Conservation (phyloP, 768 basidiomycete genomes). For the Macrocybe gigantea region DNA sequence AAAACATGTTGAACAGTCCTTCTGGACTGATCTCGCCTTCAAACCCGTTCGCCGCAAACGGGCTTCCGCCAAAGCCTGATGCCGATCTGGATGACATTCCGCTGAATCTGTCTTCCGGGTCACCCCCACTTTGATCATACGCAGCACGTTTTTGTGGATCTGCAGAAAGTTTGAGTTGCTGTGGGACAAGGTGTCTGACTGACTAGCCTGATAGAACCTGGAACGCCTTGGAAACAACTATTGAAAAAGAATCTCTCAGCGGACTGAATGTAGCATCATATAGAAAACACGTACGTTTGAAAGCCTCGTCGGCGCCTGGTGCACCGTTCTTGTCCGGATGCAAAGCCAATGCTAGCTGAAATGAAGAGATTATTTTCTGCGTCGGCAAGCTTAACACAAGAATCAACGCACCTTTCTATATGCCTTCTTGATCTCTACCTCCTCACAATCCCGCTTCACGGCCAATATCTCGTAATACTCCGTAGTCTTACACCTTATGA, state of each 20-base stretch:
- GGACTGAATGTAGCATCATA: slow-evolving; percentile 1
- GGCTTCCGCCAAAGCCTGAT: slow-evolving; percentile 44
- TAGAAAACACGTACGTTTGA: slow-evolving; percentile 68
- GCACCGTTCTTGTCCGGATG: slow-evolving; percentile 96
- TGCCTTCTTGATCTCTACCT: slow-evolving; percentile 85
- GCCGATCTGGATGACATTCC: slow-evolving; percentile 58
- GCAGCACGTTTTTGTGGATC: slow-evolving; percentile 88
- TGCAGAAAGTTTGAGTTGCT: slow-evolving; percentile 14
- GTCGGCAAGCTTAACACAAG: background rate
- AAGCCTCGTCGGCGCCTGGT: slow-evolving; percentile 97
- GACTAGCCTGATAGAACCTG: slow-evolving; percentile 77
- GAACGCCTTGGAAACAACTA: slow-evolving; percentile 98
- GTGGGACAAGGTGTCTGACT: background rate
- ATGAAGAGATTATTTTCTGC: no score
- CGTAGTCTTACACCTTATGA: slow-evolving; percentile 79
- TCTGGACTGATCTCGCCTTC: slow-evolving; percentile 91
- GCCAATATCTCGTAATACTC: slow-evolving; percentile 92
- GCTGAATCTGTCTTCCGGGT: slow-evolving; percentile 79
- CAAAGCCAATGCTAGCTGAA: slow-evolving; percentile 77
- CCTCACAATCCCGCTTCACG: slow-evolving; percentile 75
- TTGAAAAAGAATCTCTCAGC: slow-evolving; percentile 5
- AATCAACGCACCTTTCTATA: slow-evolving; percentile 79
- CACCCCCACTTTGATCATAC: slow-evolving; percentile 79
- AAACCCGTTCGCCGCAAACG: slow-evolving; percentile 31
- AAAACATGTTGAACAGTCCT: slow-evolving; percentile 98